A percentile compares a stretch with the other conserved stretches of the same genome.
These are phyloP conservation scores for Colletotrichum phormii DNA, from an alignment of 2,329 filamentous ascomycete species.

Conservation along the genomic window DNA sequence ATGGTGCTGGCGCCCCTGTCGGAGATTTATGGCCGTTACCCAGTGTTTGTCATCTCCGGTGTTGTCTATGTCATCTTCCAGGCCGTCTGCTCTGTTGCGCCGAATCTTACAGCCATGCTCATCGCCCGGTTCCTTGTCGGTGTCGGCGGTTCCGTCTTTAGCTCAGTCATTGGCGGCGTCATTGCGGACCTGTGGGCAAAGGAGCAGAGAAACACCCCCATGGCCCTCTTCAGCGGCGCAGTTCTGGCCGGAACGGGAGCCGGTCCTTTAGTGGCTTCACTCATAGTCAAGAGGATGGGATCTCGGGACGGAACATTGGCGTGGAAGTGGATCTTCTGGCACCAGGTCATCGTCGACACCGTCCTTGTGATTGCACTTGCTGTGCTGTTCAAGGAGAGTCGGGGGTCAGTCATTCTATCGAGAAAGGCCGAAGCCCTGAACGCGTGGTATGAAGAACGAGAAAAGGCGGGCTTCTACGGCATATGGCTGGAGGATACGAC, in stretches of 20 bases:
- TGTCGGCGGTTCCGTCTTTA: conserved; percentile 81
- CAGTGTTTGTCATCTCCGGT: conserved; percentile 82
- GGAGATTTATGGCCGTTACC: conserved; percentile 87
- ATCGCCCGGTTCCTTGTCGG: conserved; percentile 81
- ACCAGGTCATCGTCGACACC: conserved; percentile 79
- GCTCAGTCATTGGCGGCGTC: conserved; percentile 92
- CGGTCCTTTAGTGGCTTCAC: conserved; percentile 78
- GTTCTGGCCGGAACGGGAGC: conserved; percentile 84
- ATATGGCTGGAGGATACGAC: conserved; percentile 50
- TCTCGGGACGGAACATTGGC: conserved; percentile 46
- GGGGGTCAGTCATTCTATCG: conserved; percentile 82
- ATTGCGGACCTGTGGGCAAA: conserved; percentile 88
- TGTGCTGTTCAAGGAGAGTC: conserved; percentile 82
- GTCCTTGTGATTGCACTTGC: conserved; percentile 73
- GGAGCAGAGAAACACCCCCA: conserved; percentile 84
- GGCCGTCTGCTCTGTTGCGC: conserved; percentile 78
- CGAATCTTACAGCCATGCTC: conserved; percentile 78
- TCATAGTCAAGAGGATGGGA: conserved; percentile 72
- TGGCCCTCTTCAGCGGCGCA: conserved; percentile 86
- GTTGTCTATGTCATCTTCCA: conserved; percentile 78
- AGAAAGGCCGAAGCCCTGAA: conserved; percentile 81
- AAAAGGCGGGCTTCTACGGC: conserved; percentile 70
- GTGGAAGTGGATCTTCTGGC: conserved; percentile 87
- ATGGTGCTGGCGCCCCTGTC: conserved; percentile 91
- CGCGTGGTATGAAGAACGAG: conserved; percentile 80